These are phyloP conservation scores for Cryphonectria naterciae DNA, from an alignment of 2,329 filamentous ascomycete species.

Conservation along the genomic window DNA sequence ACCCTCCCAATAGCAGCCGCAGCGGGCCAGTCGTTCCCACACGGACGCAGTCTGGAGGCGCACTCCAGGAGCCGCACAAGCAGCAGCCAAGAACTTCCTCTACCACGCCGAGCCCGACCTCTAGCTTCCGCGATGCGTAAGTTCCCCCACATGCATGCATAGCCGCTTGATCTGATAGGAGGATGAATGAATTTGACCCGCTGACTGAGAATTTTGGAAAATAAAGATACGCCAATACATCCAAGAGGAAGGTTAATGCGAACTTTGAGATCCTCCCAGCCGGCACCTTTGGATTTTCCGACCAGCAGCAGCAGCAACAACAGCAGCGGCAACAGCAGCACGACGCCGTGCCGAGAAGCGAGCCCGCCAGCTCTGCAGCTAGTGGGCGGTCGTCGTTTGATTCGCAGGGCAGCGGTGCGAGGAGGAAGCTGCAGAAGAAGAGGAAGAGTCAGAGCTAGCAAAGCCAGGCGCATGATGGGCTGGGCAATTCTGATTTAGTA, in stretches of 20 bases:
- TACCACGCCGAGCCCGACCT: slow-evolving; percentile 36
- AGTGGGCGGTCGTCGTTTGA: slow-evolving; percentile 23
- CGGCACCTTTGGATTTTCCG: slow-evolving; percentile 39
- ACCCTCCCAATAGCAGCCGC: slow-evolving; percentile 29
- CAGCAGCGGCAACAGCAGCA: not conserved
- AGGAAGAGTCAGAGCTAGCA: slow-evolving; percentile 21
- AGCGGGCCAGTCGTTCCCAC: slow-evolving; percentile 20
- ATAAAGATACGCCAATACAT: slow-evolving; percentile 38
- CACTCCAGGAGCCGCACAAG: slow-evolving; percentile 18
- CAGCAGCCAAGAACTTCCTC: slow-evolving; percentile 8
- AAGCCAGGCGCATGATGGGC: not conserved
- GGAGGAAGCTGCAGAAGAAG: slow-evolving; percentile 24
- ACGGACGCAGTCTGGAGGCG: slow-evolving; percentile 13
- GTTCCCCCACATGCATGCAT: slow-evolving; percentile 33
- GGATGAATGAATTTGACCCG: not conserved
- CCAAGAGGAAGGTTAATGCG: slow-evolving; percentile 42
- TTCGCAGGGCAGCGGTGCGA: slow-evolving; percentile 15
- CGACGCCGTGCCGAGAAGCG: not conserved
- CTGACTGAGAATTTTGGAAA: not conserved
- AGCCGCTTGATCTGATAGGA: slow-evolving; percentile 28
- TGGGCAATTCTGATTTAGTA: not conserved
- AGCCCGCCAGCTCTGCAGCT: slow-evolving; percentile 10
- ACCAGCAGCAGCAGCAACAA: slow-evolving; percentile 14
- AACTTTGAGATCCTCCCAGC: slow-evolving; percentile 46
- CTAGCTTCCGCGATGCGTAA: slow-evolving; percentile 42